Base-by-base conservation (phyloP, 106 monocot genomes). In the Cymbidium sinense region DNA sequence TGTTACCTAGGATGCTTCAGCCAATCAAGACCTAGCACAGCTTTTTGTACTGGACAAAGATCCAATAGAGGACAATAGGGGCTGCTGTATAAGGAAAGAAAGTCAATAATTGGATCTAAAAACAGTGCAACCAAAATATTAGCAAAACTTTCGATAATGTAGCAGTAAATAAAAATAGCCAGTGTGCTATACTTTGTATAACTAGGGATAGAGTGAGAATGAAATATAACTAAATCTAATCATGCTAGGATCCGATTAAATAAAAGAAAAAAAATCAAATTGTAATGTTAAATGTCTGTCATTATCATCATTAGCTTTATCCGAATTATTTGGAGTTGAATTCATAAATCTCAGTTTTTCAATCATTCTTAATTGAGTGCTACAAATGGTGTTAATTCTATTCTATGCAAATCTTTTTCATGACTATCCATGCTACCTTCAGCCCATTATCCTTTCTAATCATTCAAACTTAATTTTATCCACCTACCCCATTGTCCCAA, bases 51-150 rank as follows among this genome's bases (percentile, higher is more conserved):
- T 50, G 86, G 88, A 82, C 79, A 87, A 39, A 88, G 43, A 7
- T 92, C 88, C 86, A 90, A 92, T 39, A 92, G 74, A 67, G 92
- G 88, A 78, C 73, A 88, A 51, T 87, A 88, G n/a, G 95, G 95
- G 86, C 90, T 88, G 72, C 95, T 95, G 84, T 76, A 86, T 39
- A 55, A 82, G 50, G 44, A 7, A 83, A 77, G 17, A 37, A 47
- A 50, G 12, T 28, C 9, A 74, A 43, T 7, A 71, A 43, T 37
- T 37, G 37, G 29, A 37, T 36, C 20, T 71, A 20, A 71, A 71
- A 71, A 36, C 4, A 36, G n/a, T 2, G 2, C 36, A 71, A 37
- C 5, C 0, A 15, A 71, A 71, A 71, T 37, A 67, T 67, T 31
- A 30, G 15, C 30, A 67, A 31, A 67, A 67, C 15, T 12, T 67